Conservation (phyloP, 495 filamentous ascomycete genomes). For the Xylaria cubensis region DNA sequence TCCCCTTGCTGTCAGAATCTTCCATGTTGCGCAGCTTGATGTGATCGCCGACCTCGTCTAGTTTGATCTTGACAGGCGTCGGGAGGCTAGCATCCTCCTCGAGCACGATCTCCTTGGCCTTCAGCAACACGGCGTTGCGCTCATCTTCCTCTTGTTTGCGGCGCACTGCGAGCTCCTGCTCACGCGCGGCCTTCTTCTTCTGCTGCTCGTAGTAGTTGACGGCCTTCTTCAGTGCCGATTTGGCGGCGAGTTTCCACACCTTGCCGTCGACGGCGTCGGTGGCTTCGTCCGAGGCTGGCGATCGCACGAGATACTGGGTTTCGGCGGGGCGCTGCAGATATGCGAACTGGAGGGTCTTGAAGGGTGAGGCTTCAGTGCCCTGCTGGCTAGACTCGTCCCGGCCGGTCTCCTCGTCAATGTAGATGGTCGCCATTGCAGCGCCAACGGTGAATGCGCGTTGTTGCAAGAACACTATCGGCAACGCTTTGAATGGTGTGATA, state of each 20-base stretch:
- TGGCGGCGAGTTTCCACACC: constrained; percentile 80
- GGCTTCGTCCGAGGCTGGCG: constrained; percentile 68
- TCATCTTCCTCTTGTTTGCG: constrained; percentile 75
- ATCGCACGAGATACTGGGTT: constrained; percentile 69
- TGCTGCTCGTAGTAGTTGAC: constrained; percentile 70
- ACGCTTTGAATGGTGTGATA: not conserved
- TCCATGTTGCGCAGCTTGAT: constrained; percentile 24
- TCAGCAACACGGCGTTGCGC: constrained; percentile 50
- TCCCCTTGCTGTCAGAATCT: constrained; percentile 63
- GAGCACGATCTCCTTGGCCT: constrained; percentile 74
- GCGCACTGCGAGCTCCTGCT: constrained; percentile 65
- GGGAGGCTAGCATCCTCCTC: constrained; percentile 82
- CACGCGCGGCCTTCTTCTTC: constrained; percentile 75
- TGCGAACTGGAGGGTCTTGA: constrained; percentile 78
- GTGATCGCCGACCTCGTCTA: constrained; percentile 57
- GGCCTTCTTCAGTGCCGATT: constrained; percentile 81
- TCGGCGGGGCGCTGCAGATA: constrained; percentile 71
- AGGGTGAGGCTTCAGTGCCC: constrained; percentile 73
- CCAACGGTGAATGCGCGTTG: constrained; percentile 3
- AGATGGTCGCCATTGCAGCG: constrained; percentile 56
- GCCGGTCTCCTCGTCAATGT: constrained; percentile 81
- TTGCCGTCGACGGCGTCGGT: constrained; percentile 53
- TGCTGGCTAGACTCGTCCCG: constrained; percentile 63
- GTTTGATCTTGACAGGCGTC: constrained; percentile 74
- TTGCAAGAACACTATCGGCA: not conserved